Base-by-base conservation (phyloP, 176 grass and related monocot genomes). In the Urochloa ruziziensis region DNA sequence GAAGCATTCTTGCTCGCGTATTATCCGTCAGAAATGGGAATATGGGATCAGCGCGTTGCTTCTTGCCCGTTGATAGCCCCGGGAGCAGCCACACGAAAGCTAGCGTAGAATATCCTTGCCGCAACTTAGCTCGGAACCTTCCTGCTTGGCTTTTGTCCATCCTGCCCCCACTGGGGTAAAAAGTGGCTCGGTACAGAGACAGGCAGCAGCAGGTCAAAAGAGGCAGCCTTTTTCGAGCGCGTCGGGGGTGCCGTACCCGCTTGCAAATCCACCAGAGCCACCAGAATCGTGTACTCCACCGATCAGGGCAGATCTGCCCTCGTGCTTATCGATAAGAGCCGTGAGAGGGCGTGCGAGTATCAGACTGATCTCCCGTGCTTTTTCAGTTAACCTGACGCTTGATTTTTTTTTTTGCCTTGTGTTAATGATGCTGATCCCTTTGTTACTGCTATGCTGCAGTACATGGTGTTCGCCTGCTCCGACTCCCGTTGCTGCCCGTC, bases 401-500 rank as follows among this genome's bases (percentile, higher is more conserved):
- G 15, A 49, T 18, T 49, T 30, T 10, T 0, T 2, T 6, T 1
- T 21, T 5, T n/a, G n/a, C n/a, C 3, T 48, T 48, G 15, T 48
- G 46, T 16, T 48, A 17, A 17, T 17, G 15, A 17, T 13, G 2
- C 67, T 70, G 44, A 47, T 47, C 27, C 13, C 32, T 73, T 10
- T 23, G 3, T 21, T n/a, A 11, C 5, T 33, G 4, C 10, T 17
- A 11, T 4, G 39, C 3, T 71, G 70, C 92, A 98, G 95, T 98
- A 95, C 91, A 95, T 98, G 96, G 93, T 98, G 80, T 98, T 98
- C 87, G 85, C 96, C 0, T 98, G 96, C 71, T 21, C 96, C 16
- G 96, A 98, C 83, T 98, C 96, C 0, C 96, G 96, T 1, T 89
- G 91, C 82, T 98, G 96, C 93, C 96, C 96, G 27, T 98, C 93